Conservation (phyloP, 768 basidiomycete genomes). For the Leccinellum rugosiceps region DNA sequence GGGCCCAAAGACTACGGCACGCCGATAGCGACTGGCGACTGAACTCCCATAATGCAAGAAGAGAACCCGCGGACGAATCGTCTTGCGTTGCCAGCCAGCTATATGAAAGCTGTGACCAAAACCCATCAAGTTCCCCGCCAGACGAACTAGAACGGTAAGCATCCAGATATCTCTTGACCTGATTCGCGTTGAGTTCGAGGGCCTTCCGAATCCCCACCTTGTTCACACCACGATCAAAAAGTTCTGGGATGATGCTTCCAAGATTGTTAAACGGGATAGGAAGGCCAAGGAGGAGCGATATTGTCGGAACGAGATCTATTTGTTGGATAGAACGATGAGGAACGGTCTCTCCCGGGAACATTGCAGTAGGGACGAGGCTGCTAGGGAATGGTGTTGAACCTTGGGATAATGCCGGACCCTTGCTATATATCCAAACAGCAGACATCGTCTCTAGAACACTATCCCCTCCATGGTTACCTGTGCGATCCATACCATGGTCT, state of each 20-base stretch:
- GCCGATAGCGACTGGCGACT: constrained; percentile 41
- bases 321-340: constrained; percentile 76
- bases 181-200: constrained; percentile 65
- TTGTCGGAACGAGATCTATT: constrained; percentile 87
- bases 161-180: constrained; percentile 73
- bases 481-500: constrained; percentile 95
- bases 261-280: constrained; percentile 97
- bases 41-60: constrained; percentile 21
- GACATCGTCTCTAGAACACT: constrained; percentile 79
- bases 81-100: constrained; percentile 41
- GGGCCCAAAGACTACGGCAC: constrained; percentile 91
- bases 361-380: constrained; percentile 48
- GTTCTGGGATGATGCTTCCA: constrained; percentile 86
- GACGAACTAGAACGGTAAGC: constrained; percentile 70
- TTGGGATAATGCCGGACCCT: constrained; percentile 50
- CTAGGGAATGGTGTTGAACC: constrained; percentile 39
- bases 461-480: constrained; percentile 96
- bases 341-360: constrained; percentile 56
- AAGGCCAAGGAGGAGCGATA: constrained; percentile 86
- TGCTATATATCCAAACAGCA: constrained; percentile 91
- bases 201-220: constrained; percentile 51
- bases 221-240: constrained; percentile 57
- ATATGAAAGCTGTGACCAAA: constrained; percentile 51
- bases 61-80: constrained; percentile 18
- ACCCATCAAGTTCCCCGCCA: constrained; percentile 69